Percentiles rank a stretch among this genome's conserved stretches.
These are phyloP conservation scores for Mycena epipterygia DNA, from an alignment of 768 basidiomycete genomes.

Conservation along the genomic window DNA sequence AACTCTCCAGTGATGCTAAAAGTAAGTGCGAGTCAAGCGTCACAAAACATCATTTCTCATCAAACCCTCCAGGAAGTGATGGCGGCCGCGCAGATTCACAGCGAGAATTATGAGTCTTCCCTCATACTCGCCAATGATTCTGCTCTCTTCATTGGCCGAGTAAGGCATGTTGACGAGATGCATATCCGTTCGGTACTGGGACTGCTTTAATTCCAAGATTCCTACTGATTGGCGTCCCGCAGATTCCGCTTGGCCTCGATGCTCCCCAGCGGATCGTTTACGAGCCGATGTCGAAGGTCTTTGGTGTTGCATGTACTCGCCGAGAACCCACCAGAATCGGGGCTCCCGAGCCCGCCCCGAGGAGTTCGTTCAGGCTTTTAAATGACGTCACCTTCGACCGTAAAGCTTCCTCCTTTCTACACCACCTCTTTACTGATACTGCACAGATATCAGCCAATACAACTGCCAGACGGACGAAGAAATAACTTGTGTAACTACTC, in stretches of 20 bases:
- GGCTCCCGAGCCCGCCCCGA: conserved; percentile 55
- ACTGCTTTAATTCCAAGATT: conserved; percentile 6
- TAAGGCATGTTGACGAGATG: conserved; percentile 80
- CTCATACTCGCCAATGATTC: conserved; percentile 70
- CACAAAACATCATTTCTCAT: background rate
- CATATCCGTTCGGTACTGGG: conserved; percentile 81
- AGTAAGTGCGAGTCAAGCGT: conserved; percentile 46
- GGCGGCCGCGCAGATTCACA: conserved; percentile 66
- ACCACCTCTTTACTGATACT: background rate
- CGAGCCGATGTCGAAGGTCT: conserved; percentile 64
- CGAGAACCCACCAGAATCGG: conserved; percentile 68
- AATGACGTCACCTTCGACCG: conserved; percentile 75
- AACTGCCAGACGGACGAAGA: conserved; percentile 70
- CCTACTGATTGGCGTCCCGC: conserved; percentile 20
- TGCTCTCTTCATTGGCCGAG: conserved; percentile 73
- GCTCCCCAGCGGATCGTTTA: conserved; percentile 79
- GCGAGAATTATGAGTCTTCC: conserved; percentile 61
- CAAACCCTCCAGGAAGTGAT: conserved; percentile 58
- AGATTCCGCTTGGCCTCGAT: conserved; percentile 82
- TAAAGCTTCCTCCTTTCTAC: conserved; percentile 49
- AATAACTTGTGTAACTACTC: conserved; percentile 65
- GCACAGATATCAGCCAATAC: conserved; percentile 62
- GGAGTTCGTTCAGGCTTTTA: conserved; percentile 74
- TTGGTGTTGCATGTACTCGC: conserved; percentile 77
- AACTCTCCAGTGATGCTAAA: conserved; percentile 83